Conservation (phyloP, 495 filamentous ascomycete species). For the Pyronema omphalodes region DNA sequence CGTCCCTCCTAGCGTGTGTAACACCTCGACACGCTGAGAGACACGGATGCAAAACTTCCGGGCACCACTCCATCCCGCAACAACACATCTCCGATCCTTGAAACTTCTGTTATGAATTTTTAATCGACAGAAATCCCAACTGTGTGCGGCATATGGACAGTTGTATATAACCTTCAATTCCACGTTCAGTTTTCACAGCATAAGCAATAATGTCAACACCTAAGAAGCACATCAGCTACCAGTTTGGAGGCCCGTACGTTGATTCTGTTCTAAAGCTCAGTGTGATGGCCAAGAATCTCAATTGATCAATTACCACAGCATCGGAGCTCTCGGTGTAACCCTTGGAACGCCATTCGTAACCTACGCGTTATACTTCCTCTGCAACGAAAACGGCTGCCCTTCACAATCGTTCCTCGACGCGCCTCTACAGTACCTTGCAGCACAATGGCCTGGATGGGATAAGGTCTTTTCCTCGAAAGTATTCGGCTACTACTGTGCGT, state of each 20-base stretch:
- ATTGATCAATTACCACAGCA: constrained; percentile 32
- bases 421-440: constrained; percentile 44
- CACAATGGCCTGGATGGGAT: constrained; percentile 38
- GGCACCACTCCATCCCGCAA: too few species aligned
- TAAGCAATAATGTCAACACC: too few species aligned
- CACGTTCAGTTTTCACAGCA: not conserved
- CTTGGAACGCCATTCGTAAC: constrained; percentile 58
- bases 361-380: constrained; percentile 62
- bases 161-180: not conserved
- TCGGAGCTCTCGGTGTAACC: constrained; percentile 54
- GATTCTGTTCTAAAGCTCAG: not conserved
- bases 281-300: not conserved
- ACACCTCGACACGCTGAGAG: too few species aligned
- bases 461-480: constrained; percentile 37
- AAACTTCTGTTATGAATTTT: too few species aligned
- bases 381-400: constrained; percentile 90
- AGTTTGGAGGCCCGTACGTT: constrained; percentile 78
- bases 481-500: constrained; percentile 47
- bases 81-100: too few species aligned
- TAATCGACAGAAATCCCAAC: too few species aligned
- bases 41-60: too few species aligned
- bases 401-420: constrained; percentile 68
- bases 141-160: not conserved
- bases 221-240: constrained; percentile 35
- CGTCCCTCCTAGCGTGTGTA: too few species aligned